These are phyloP conservation scores for Penicillium lagena DNA, from an alignment of 495 filamentous ascomycete genomes.

Conservation along the genomic window DNA sequence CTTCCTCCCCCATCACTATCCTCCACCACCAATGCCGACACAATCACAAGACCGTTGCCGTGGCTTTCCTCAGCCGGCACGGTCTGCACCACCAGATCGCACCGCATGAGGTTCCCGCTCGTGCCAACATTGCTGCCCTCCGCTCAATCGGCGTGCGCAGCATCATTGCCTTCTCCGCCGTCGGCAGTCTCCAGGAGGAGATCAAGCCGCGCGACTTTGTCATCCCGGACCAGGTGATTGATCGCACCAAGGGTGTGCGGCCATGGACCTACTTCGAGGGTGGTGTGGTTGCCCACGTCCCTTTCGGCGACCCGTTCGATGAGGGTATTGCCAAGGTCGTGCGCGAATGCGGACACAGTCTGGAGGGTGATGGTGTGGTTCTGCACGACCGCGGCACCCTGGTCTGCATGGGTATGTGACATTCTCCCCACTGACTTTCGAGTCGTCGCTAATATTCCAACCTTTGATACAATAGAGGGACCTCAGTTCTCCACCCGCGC, in stretches of 20 bases:
- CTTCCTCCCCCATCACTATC: conserved; percentile 87
- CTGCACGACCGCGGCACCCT: conserved; percentile 75
- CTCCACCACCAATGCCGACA: conserved; percentile 68
- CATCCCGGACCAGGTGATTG: conserved; percentile 91
- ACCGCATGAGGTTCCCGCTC: conserved; percentile 83
- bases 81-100: conserved; percentile 81
- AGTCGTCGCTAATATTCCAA: conserved; percentile 1
- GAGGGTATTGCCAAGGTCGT: conserved; percentile 66
- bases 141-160: conserved; percentile 81
- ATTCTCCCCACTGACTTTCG: neutral
- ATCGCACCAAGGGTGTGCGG: conserved; percentile 89
- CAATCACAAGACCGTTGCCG: conserved; percentile 52
- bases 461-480: conserved; percentile 52
- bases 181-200: conserved; percentile 85
- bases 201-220: conserved; percentile 96
- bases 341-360: conserved; percentile 58
- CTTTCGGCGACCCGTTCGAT: conserved; percentile 95
- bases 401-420: conserved; percentile 78
- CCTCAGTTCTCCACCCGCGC: conserved; percentile 97
- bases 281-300: conserved; percentile 88
- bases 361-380: conserved; percentile 71
- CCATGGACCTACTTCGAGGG: conserved; percentile 96
- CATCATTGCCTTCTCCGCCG: conserved; percentile 91
- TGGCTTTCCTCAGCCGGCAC: conserved; percentile 93
- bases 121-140: conserved; percentile 93